These are phyloP conservation scores for Triangularia setosa DNA, from an alignment of 2,329 filamentous ascomycete genomes.

Conservation along the genomic window DNA sequence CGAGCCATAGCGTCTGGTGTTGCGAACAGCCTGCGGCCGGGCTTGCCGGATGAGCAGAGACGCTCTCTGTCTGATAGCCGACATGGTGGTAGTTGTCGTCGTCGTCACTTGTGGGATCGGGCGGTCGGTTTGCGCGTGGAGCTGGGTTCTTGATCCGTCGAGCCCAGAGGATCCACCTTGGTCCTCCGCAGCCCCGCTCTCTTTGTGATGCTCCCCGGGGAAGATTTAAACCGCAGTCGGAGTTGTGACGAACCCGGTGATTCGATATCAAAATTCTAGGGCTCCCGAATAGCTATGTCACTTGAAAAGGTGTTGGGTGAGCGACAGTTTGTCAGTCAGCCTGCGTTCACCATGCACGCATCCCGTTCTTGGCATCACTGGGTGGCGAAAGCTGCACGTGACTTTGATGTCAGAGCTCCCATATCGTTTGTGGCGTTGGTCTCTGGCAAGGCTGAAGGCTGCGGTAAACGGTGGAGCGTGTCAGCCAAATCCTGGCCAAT, in stretches of 20 bases:
- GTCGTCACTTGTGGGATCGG: constrained; percentile 1
- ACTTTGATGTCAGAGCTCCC: neutral
- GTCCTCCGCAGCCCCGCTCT: constrained; percentile 10
- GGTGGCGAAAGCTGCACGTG: constrained; percentile 14
- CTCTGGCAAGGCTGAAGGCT: neutral
- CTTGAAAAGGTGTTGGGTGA: constrained; percentile 12
- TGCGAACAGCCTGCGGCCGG: constrained; percentile 31
- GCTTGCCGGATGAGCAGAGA: constrained; percentile 37
- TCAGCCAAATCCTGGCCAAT: constrained; percentile 15
- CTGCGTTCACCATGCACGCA: constrained; percentile 10
- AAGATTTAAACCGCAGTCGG: neutral
- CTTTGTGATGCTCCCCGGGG: neutral
- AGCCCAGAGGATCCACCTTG: constrained; percentile 6
- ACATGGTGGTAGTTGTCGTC: constrained; percentile 30
- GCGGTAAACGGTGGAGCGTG: neutral
- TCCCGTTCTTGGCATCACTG: constrained; percentile 16
- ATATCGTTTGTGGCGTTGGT: neutral
- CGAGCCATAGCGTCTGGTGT: constrained; percentile 51
- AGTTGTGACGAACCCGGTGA: neutral
- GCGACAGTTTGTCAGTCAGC: constrained; percentile 21
- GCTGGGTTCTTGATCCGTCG: constrained; percentile 3
- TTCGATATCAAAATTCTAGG: neutral
- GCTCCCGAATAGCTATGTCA: neutral
- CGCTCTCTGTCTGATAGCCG: constrained; percentile 35
- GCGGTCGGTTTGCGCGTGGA: constrained; percentile 11